Percentiles rank a stretch among this genome's conserved stretches.
phyloP scores from a whole-genome alignment of 176 grass and related monocot genomes.

The Oryza glaberrima region DNA sequence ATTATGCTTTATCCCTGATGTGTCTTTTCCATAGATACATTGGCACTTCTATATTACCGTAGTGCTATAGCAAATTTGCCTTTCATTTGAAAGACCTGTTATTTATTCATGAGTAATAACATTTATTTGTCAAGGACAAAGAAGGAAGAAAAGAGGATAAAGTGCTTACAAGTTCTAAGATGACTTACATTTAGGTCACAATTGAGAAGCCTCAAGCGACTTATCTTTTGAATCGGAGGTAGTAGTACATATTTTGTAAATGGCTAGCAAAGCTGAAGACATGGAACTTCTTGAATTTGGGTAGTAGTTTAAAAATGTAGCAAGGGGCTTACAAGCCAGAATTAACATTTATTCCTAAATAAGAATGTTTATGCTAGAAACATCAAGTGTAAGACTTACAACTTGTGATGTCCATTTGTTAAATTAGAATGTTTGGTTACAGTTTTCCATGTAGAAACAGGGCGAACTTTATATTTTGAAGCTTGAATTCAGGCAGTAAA shows the following conservation, averaged over 20 bases:
- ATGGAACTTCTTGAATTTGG: neutral
- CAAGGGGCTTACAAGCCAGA: neutral
- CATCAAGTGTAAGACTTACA: neutral
- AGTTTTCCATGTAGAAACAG: neutral
- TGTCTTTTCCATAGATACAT: neutral
- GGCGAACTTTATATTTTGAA: neutral
- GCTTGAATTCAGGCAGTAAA: neutral
- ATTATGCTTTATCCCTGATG: conserved; percentile 6
- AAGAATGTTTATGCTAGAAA: neutral
- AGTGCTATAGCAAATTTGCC: neutral
- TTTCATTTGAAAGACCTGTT: neutral
- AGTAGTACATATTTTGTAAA: neutral
- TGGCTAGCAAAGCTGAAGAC: conserved; percentile 3
- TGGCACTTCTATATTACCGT: neutral
- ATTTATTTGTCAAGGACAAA: neutral
- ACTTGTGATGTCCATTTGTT: neutral
- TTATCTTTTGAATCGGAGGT: neutral
- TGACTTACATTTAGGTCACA: neutral
- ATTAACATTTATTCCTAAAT: neutral
- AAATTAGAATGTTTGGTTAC: neutral
- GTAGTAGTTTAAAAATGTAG: neutral
- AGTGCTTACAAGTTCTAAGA: neutral
- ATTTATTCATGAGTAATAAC: neutral
- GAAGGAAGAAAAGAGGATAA: neutral
- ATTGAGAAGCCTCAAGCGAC: neutral